Evolutionary conservation across 495 filamentous ascomycete genomes (phyloP).

Genomic region (Aspergillus conjunctus): DNA sequence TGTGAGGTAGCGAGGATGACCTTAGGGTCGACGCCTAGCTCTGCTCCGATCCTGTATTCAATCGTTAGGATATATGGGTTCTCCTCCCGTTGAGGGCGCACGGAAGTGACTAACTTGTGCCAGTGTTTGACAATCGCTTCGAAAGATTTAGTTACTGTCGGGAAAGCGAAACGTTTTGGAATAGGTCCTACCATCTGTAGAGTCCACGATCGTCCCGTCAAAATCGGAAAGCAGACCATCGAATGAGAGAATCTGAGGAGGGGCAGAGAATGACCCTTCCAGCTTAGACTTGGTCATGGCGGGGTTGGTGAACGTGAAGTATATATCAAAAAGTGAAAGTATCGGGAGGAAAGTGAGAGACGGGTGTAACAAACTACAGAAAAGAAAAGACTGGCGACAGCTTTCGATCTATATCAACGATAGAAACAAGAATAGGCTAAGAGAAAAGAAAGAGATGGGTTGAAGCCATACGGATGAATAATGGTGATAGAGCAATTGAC

Average conservation of each 20-base stretch:
- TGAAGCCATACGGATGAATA: neutral
- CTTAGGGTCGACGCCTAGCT: slow-evolving; percentile 79
- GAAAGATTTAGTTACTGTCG: neutral
- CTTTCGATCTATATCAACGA: slow-evolving; percentile 1
- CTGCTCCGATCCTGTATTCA: slow-evolving; percentile 67
- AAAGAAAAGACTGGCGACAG: neutral
- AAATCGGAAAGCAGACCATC: slow-evolving; percentile 88
- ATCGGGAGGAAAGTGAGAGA: neutral
- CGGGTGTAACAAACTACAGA: slow-evolving; percentile 7
- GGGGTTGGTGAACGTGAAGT: slow-evolving; percentile 17
- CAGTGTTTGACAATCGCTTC: slow-evolving; percentile 91
- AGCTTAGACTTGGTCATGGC: slow-evolving; percentile 35
- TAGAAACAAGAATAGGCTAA: slow-evolving; percentile 10
- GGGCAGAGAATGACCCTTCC: slow-evolving; percentile 57
- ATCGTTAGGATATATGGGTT: neutral
- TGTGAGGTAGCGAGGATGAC: slow-evolving; percentile 87
- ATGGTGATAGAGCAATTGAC: neutral
- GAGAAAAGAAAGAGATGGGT: slow-evolving; percentile 1
- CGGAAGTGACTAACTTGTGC: slow-evolving; percentile 62
- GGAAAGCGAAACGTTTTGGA: neutral
- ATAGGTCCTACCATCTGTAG: slow-evolving; percentile 42
- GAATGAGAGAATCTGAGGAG: slow-evolving; percentile 62
- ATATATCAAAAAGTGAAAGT: neutral
- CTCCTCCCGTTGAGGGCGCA: neutral
- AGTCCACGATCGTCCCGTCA: slow-evolving; percentile 64